phyloP scores from a whole-genome alignment of 2,329 filamentous ascomycete genomes.

The Phialemonium atrogriseum region DNA sequence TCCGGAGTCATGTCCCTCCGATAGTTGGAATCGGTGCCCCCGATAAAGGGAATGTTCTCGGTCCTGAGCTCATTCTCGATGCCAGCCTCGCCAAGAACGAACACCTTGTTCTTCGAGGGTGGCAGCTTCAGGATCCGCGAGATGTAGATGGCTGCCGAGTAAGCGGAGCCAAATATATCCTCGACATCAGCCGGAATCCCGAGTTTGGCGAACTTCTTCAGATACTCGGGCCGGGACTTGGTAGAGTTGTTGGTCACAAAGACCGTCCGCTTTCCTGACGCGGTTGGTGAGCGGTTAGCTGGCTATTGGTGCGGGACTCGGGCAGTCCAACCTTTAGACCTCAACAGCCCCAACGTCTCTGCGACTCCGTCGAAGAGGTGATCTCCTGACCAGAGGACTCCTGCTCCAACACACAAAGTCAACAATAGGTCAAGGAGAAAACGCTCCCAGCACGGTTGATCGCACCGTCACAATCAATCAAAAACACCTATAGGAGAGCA shows the following conservation, averaged over 20 bases:
- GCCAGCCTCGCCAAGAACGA: conserved; percentile 82
- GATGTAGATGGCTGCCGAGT: conserved; percentile 94
- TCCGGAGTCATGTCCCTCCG: conserved; percentile 70
- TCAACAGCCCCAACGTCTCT: conserved; percentile 76
- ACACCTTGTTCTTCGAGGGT: conserved; percentile 81
- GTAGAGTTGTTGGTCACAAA: conserved; percentile 99
- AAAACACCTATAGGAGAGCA: conserved; percentile 63
- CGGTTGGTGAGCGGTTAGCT: conserved; percentile 1
- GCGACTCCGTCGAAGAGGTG: conserved; percentile 78
- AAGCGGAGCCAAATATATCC: conserved; percentile 93
- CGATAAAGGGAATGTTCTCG: conserved; percentile 72
- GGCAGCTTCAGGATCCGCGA: conserved; percentile 79
- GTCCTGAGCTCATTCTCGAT: conserved; percentile 81
- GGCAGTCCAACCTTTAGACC: conserved; percentile 58
- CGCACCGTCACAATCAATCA: conserved; percentile 95
- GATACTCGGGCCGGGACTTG: conserved; percentile 87
- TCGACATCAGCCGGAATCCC: conserved; percentile 74
- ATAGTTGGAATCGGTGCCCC: conserved; percentile 74
- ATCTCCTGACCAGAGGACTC: conserved; percentile 94
- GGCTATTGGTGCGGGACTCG: conserved; percentile 1
- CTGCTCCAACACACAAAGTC: conserved; percentile 46
- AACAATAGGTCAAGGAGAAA: conserved; percentile 10
- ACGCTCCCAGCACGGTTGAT: conserved; percentile 4
- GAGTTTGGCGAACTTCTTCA: conserved; percentile 77
- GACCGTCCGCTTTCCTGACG: conserved; percentile 74